Conservation (phyloP, 2,329 filamentous ascomycete genomes). For the Fusarium caatingaense region DNA sequence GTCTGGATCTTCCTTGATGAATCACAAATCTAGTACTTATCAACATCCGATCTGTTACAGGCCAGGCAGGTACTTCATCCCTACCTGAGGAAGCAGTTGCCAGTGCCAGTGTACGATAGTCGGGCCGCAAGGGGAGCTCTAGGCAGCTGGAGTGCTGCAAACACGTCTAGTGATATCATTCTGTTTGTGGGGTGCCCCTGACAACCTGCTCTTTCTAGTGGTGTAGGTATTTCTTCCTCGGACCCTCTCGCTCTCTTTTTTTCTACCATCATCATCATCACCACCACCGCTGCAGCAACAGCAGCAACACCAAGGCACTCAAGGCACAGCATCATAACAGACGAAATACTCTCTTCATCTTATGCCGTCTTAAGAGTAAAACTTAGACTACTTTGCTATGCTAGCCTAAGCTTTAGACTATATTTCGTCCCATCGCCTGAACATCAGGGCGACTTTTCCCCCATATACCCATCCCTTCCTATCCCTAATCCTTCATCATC, state of each 20-base stretch:
- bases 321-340: background rate
- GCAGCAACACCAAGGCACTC: background rate
- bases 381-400: background rate
- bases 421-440: background rate
- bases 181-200: conserved; percentile 4
- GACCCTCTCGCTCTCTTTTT: background rate
- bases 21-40: background rate
- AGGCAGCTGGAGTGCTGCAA: background rate
- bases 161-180: background rate
- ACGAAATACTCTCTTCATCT: background rate
- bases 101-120: background rate
- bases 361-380: background rate
- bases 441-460: background rate
- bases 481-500: background rate
- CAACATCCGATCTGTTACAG: background rate
- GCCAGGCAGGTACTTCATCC: background rate
- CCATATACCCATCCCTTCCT: background rate
- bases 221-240: conserved; percentile 7
- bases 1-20: no score
- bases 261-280: conserved; percentile 4
- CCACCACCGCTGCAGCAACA: background rate
- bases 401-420: background rate
- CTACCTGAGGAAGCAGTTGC: background rate
- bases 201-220: conserved; percentile 6
- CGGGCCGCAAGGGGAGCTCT: background rate